phyloP scores from a whole-genome alignment of 768 basidiomycete species.

The Mycena vulgaris region DNA sequence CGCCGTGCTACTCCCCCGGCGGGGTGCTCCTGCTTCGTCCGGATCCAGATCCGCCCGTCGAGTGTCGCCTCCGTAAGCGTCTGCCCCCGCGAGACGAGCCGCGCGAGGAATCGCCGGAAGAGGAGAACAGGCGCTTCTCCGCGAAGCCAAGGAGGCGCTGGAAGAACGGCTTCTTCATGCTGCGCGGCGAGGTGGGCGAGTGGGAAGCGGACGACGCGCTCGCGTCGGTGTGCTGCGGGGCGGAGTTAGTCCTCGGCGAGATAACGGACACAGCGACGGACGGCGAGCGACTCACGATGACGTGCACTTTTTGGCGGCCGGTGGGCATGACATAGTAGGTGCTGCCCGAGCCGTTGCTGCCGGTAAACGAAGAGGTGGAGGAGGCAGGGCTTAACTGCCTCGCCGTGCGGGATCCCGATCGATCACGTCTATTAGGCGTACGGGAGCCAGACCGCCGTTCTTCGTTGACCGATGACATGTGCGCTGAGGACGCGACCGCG shows the following conservation, averaged over 20 bases:
- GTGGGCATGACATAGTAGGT: constrained; percentile 84
- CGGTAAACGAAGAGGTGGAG: constrained; percentile 56
- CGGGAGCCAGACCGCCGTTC: constrained; percentile 45
- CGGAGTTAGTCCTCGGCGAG: constrained; percentile 35
- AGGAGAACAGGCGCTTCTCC: constrained; percentile 57
- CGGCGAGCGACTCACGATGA: constrained; percentile 69
- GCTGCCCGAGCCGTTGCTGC: constrained; percentile 72
- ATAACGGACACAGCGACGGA: constrained; percentile 9
- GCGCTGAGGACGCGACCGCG: constrained; percentile 51
- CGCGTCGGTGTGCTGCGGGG: constrained; percentile 50
- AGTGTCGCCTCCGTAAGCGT: constrained; percentile 67
- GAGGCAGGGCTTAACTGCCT: constrained; percentile 44
- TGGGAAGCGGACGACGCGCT: constrained; percentile 72
- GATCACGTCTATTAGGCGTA: constrained; percentile 43
- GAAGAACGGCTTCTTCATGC: constrained; percentile 71
- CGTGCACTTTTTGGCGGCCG: constrained; percentile 81
- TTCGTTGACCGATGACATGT: constrained; percentile 56
- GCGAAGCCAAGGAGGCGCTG: constrained; percentile 71
- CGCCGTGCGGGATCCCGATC: constrained; percentile 42
- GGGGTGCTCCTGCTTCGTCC: constrained; percentile 36
- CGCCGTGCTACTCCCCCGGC: constrained; percentile 33
- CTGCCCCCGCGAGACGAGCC: constrained; percentile 52
- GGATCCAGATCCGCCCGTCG: constrained; percentile 53
- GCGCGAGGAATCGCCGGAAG: constrained; percentile 53
- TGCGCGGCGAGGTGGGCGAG: constrained; percentile 66